phyloP scores from a whole-genome alignment of 305 asterid genomes.

The Fraxinus sp. region DNA sequence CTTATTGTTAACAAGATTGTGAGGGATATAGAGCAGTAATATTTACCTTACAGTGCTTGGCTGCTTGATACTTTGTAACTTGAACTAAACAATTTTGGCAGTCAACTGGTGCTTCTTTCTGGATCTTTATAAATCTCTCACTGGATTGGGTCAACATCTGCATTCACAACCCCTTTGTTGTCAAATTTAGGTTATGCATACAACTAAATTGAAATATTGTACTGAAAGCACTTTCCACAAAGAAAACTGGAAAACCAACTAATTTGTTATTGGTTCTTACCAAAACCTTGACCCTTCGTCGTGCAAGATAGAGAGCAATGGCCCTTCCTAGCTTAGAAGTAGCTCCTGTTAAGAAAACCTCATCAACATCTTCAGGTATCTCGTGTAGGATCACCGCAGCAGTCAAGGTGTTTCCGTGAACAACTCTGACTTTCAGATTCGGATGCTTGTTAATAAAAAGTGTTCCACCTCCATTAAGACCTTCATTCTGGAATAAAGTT shows the following conservation, averaged over 20 bases:
- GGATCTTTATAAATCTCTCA: constrained; percentile 77
- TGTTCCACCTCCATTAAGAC: constrained; percentile 84
- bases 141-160: constrained; percentile 82
- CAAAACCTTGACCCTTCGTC: constrained; percentile 56
- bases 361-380: constrained; percentile 60
- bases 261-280: constrained; percentile 36
- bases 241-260: background rate
- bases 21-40: background rate
- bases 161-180: constrained; percentile 3
- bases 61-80: constrained; percentile 70
- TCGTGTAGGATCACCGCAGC: constrained; percentile 79
- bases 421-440: constrained; percentile 75
- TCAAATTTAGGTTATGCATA: background rate
- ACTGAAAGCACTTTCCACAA: background rate
- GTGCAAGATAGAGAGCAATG: constrained; percentile 68
- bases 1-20: background rate
- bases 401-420: constrained; percentile 92
- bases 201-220: background rate
- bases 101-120: constrained; percentile 59
- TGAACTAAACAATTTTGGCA: constrained; percentile 68
- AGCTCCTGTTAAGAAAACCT: constrained; percentile 81
- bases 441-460: constrained; percentile 77
- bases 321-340: constrained; percentile 93
- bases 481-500: constrained; percentile 53
- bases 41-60: constrained; percentile 68